These are phyloP conservation scores for Albifimbria verrucaria DNA, from an alignment of 2,329 filamentous ascomycete genomes.

Conservation along the genomic window DNA sequence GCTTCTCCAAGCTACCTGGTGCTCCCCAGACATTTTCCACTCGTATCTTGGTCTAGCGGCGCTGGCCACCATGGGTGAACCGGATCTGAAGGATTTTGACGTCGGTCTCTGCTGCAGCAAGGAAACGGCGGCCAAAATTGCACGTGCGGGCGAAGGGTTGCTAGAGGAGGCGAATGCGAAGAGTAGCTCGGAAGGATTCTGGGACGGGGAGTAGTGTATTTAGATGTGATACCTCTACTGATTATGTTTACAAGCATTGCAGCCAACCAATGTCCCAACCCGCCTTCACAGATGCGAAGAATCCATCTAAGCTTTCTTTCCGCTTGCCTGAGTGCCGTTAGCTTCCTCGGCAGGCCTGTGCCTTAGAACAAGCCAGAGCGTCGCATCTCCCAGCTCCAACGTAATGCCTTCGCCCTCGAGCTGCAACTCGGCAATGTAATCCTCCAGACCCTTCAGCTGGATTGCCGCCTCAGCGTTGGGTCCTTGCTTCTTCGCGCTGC, in stretches of 20 bases:
- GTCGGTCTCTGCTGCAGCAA: slow-evolving; percentile 71
- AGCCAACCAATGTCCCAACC: too few relatives aligned
- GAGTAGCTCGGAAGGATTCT: too few relatives aligned
- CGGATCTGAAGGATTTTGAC: slow-evolving; percentile 68
- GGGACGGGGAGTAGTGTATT: too few relatives aligned
- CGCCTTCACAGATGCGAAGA: neutral
- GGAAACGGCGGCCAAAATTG: slow-evolving; percentile 50
- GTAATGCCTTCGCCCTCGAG: slow-evolving; percentile 15
- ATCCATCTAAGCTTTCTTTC: neutral
- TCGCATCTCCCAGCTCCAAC: slow-evolving; percentile 21
- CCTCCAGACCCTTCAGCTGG: slow-evolving; percentile 21
- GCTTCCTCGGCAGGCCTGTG: neutral
- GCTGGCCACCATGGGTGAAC: slow-evolving; percentile 69
- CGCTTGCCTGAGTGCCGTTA: too few relatives aligned
- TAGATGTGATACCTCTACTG: too few relatives aligned
- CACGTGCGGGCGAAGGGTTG: slow-evolving; percentile 39
- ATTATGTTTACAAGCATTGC: too few relatives aligned
- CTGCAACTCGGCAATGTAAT: slow-evolving; percentile 25
- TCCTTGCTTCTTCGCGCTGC: slow-evolving; percentile 3
- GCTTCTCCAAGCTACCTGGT: slow-evolving; percentile 71
- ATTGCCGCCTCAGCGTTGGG: slow-evolving; percentile 1
- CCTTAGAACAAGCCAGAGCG: slow-evolving; percentile 34
- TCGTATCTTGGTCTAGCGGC: slow-evolving; percentile 84
- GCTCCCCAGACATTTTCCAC: slow-evolving; percentile 79
- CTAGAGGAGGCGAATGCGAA: slow-evolving; percentile 16